Base-by-base conservation (phyloP, 1,139 yeast species). In the Nakaseomyces bracarensis region DNA sequence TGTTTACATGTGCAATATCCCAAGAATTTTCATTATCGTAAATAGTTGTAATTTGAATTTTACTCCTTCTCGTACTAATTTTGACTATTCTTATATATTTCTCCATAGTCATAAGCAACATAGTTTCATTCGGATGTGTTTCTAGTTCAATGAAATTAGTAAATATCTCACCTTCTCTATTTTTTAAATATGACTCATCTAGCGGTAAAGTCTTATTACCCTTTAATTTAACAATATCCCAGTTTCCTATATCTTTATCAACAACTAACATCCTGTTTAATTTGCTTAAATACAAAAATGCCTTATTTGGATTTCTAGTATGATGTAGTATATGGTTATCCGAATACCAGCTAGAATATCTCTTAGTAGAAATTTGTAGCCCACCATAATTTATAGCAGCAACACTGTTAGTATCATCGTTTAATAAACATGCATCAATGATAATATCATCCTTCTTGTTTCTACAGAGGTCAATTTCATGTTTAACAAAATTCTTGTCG, bases 151-250 rank as follows among this genome's bases (percentile, higher is more conserved):
- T 27, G 14, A 30, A 30, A 30, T 30, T 4, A 6, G 16, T 16
- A 13, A 30, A 30, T 30, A 22, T 41, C 41, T 21, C 29, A 10
- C 27, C 36, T 2, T 20, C 27, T 28, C 26, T 19, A 14, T 39
- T 28, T 28, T 37, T 14, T 48, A 46, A 14, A 46, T 43, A 18
- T 43, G 15, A 13, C 6, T 49, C 43, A 34, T 52, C 48, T 16
- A 58, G 41, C 3, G 49, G 22, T 33, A 54, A 36, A 1, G 46
- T 40, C 41, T 52, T 57, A 8, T 62, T 60, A 41, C 53, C 55
- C 8, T 46, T 48, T 21, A 57, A 38, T 40, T 55, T 58, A 15
- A 56, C 39, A 38, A 57, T 53, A 35, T 55, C 53, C 54, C 61
- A 53, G 19, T 51, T 52, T 5, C 46, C 42, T 11, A 48, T 43